phyloP scores from a whole-genome alignment of 805 yeast genomes.

The Scheffersomyces spartinae region DNA sequence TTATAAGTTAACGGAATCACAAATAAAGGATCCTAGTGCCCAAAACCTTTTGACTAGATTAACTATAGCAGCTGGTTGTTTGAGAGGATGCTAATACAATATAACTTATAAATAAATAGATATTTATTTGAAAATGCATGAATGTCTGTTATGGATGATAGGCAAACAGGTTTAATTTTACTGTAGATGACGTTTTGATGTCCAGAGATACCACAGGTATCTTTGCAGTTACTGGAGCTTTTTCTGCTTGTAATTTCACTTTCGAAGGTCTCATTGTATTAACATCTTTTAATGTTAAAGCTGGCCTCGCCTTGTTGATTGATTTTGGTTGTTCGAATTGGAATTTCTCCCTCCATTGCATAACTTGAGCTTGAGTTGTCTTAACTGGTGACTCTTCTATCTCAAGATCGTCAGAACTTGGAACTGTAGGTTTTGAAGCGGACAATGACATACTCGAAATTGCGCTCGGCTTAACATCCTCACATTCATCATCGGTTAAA shows the following conservation, averaged over 20 bases:
- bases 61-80: conserved; percentile 19
- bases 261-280: no score
- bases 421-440: no score
- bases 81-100: conserved; percentile 15
- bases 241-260: conserved; percentile 2
- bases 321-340: no score
- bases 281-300: no score
- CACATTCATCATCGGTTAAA: conserved; percentile 9
- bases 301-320: no score
- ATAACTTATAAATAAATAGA: not conserved
- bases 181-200: conserved; percentile 1
- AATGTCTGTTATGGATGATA: not conserved
- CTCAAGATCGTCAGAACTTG: conserved; percentile 22
- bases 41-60: conserved; percentile 19
- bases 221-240: conserved; percentile 6
- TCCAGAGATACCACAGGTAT: conserved; percentile 10
- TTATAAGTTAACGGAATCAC: not conserved
- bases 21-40: not conserved
- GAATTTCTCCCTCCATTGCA: no score
- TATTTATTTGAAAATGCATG: not conserved
- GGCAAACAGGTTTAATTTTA: conserved; percentile 1
- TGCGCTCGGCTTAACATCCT: conserved; percentile 2
- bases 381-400: conserved; percentile 32
- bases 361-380: no score
- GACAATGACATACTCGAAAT: conserved; percentile 10